Percentiles rank a stretch among this genome's conserved stretches.
Conservation (phyloP, 2,329 filamentous ascomycete species). For the Pseudophaeomoniella oleicola region DNA sequence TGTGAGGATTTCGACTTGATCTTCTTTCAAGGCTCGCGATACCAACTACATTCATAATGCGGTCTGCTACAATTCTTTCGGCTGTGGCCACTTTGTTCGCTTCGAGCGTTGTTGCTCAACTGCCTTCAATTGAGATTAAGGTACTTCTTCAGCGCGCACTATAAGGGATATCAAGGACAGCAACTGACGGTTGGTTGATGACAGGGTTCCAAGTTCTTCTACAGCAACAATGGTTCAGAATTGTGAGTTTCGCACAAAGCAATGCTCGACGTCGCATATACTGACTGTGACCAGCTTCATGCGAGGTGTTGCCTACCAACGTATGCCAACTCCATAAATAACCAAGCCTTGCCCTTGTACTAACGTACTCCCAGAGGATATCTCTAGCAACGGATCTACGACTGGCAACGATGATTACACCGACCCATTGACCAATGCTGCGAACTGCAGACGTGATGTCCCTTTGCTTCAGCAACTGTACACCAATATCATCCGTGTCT, state of each 20-base stretch:
- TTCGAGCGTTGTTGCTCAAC: slow-evolving; percentile 22
- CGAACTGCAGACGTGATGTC: slow-evolving; percentile 69
- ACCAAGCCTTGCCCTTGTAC: slow-evolving; percentile 1
- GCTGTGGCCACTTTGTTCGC: slow-evolving; percentile 37
- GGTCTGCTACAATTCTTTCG: slow-evolving; percentile 32
- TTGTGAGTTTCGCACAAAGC: slow-evolving; percentile 35
- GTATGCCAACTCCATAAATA: slow-evolving; percentile 18
- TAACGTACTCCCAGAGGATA: slow-evolving; percentile 8
- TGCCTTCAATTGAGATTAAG: slow-evolving; percentile 49
- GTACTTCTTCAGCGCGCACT: slow-evolving; percentile 22
- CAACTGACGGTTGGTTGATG: slow-evolving; percentile 5
- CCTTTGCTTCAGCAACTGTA: slow-evolving; percentile 62
- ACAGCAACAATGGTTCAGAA: slow-evolving; percentile 62
- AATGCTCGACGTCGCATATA: slow-evolving; percentile 2
- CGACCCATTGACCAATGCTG: slow-evolving; percentile 66
- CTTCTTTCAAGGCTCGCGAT: too few species aligned
- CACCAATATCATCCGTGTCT: slow-evolving; percentile 91
- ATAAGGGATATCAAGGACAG: slow-evolving; percentile 2
- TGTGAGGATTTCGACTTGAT: too few species aligned
- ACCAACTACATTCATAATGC: slow-evolving; percentile 46
- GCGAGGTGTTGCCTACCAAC: slow-evolving; percentile 89
- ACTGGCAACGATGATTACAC: slow-evolving; percentile 44
- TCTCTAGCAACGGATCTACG: slow-evolving; percentile 22
- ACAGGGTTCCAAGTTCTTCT: slow-evolving; percentile 77
- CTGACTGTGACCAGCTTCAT: slow-evolving; percentile 45